Evolutionary conservation across 352 stramenopile genomes (phyloP), one percentile per base, ranked within the genome.

Genomic region (Phytophthora tubulina): DNA sequence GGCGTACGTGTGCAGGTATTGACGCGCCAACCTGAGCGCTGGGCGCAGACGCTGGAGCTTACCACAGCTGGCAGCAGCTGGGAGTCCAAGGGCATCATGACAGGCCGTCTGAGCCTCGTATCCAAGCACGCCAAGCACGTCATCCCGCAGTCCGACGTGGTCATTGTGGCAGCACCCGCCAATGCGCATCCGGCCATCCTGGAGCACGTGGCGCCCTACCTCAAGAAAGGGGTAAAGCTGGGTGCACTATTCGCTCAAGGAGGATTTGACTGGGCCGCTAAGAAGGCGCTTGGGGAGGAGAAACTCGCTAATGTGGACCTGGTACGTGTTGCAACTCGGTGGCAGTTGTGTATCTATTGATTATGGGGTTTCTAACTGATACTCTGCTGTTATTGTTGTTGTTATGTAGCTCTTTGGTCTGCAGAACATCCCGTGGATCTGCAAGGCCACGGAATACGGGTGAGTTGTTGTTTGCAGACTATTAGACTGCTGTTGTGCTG

Each of bases 391-490:
- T 68, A 5, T 46, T 55, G 27, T 69, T 71, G 14, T 48, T 70
- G 6, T 46, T 55, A 17, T 69, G 50, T 61, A 94, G 84, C 84
- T 98, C 58, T 97, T 98, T 63, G 93, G 93, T 62, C 78, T 98
- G 35, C 93, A 98, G 67, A 98, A 98, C 85, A 98, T 98, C 69
- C 93, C 93, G 50, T 98, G 93, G 93, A 98, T 98, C 75, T 98
- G 93, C 84, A 97, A 97, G 76, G 86, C 89, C 33, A 91, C 84
- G 30, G 80, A 95, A 68, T 97, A 97, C 61, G 86, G 86, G 86
- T 92, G 56, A 49, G 75, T 67, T 53, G 36, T 11, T 55, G 27
- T 14, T 14, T 38, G 6, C 4, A 55, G 36, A 10, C 30, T 59
- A 13, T 8, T 41, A 6, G 36, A 27, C 21, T 27, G 21, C 21